A percentile compares a stretch with the other conserved stretches of the same genome.
phyloP scores from a whole-genome alignment of 352 stramenopile species.

The Phytophthora citrophthora region DNA sequence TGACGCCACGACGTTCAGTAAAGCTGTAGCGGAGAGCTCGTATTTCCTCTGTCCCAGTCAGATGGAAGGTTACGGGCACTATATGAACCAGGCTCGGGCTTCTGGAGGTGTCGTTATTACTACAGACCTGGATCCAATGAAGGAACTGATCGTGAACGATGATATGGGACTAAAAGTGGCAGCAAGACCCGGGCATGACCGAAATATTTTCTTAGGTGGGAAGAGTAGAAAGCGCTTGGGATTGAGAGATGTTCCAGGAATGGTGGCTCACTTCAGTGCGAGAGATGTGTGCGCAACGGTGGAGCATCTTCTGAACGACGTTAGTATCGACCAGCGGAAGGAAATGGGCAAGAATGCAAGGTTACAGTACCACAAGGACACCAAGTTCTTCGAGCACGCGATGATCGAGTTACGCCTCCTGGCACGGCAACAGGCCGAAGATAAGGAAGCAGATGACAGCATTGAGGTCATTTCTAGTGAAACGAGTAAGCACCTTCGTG shows the following conservation, averaged over 20 bases:
- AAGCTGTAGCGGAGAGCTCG: conserved; percentile 45
- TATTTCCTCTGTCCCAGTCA: conserved; percentile 71
- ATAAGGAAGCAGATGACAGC: conserved; percentile 2
- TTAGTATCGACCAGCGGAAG: conserved; percentile 36
- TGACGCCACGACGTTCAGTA: conserved; percentile 40
- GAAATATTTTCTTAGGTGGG: conserved; percentile 57
- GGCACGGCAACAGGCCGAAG: conserved; percentile 16
- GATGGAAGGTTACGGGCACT: conserved; percentile 72
- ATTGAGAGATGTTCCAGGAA: conserved; percentile 38
- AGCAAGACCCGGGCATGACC: conserved; percentile 10
- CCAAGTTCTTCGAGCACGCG: conserved; percentile 53
- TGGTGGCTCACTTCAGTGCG: conserved; percentile 45
- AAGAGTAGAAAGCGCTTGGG: conserved; percentile 32
- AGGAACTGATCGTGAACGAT: conserved; percentile 51
- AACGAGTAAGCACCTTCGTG: conserved; percentile 11
- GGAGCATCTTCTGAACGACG: conserved; percentile 42
- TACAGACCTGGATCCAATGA: conserved; percentile 62
- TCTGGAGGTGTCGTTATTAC: conserved; percentile 58
- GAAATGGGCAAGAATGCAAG: conserved; percentile 40
- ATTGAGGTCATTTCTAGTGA: conserved; percentile 15
- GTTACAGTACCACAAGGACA: conserved; percentile 62
- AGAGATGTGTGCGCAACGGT: conserved; percentile 51
- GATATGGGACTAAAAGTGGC: conserved; percentile 45
- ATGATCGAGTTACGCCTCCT: conserved; percentile 51
- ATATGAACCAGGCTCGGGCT: conserved; percentile 71